A percentile compares a stretch with the other conserved stretches of the same genome.
Evolutionary conservation across 208 protist genomes (phyloP).

Genomic region (Porcisia hertigi): DNA sequence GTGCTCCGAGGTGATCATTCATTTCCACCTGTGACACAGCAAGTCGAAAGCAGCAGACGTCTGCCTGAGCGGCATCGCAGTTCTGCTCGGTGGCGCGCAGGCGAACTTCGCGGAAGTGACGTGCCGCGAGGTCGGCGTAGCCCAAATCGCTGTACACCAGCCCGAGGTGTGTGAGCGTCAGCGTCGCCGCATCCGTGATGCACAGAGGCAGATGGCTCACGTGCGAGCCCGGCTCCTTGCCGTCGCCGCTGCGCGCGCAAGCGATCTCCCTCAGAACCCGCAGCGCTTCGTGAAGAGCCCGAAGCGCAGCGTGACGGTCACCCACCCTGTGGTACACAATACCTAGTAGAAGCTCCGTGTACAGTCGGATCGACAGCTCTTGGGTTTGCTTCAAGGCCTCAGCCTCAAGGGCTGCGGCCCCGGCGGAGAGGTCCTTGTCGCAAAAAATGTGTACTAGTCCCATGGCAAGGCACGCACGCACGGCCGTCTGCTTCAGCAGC

Average conservation of each 20-base stretch:
- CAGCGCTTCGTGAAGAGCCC: slow-evolving; percentile 3
- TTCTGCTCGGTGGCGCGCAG: slow-evolving; percentile 13
- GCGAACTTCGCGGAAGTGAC: slow-evolving; percentile 51
- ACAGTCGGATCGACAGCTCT: slow-evolving; percentile 11
- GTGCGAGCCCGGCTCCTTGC: slow-evolving; percentile 17
- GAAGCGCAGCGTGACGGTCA: slow-evolving; percentile 11
- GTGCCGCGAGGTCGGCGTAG: slow-evolving; percentile 75
- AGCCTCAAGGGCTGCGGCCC: slow-evolving; percentile 1
- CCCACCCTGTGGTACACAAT: slow-evolving; percentile 18
- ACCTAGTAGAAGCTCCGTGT: slow-evolving; percentile 14
- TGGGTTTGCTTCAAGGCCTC: slow-evolving; percentile 2
- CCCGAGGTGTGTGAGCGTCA: slow-evolving; percentile 68
- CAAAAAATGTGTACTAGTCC: slow-evolving; percentile 29
- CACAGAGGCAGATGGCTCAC: slow-evolving; percentile 27
- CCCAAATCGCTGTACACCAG: slow-evolving; percentile 73
- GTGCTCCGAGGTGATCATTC: slow-evolving; percentile 27
- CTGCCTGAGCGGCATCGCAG: slow-evolving; percentile 21
- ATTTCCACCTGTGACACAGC: slow-evolving; percentile 28
- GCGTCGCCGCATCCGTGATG: slow-evolving; percentile 29
- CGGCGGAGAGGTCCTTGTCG: slow-evolving; percentile 5
- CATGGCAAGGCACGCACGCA: slow-evolving; percentile 16
- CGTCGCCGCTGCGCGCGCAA: not conserved
- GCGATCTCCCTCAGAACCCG: slow-evolving; percentile 3
- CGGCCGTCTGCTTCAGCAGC: not conserved
- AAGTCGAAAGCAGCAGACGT: slow-evolving; percentile 32